Base-by-base conservation (phyloP, 2,329 filamentous ascomycete genomes). In the Microsporum ferrugineum region DNA sequence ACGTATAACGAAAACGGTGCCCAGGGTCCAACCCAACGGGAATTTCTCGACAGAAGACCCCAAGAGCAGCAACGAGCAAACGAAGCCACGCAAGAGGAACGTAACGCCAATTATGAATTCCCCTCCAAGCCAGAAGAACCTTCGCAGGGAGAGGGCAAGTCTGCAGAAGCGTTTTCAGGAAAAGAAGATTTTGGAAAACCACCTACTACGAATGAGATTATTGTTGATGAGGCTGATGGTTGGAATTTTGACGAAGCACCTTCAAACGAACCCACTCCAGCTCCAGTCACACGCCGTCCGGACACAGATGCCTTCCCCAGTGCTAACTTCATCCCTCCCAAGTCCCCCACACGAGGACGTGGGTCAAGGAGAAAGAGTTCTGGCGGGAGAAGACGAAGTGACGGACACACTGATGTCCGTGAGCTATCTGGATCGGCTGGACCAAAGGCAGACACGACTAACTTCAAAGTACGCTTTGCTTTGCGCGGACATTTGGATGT, bases 161-260 rank as follows among this genome's bases (percentile, higher is more conserved):
- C 27, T 14, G 45, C 57, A 65, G 83, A 88, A 68, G 75, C 75
- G 29, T 82, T 82, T 66, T 82, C 83, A 23, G 33, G 59, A n/a
- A 47, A 59, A 10, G 12, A 59, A 12, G 60, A 60, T 43, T 56
- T 55, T 33, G 49, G 57, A 38, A 29, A 60, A 10, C 53, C 49
- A 23, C 10, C 36, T 7, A n/a, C 45, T 2, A 33, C 59, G 7
- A 58, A 62, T 34, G 57, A 62, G 17, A 62, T 63, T 17, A 23
- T 61, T 53, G 69, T 73, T 5, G 76, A 79, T 2, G 85, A 88
- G 62, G 71, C 81, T 0, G 91, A 96, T 69, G 89, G 83, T 6
- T 99, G 94, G 94, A 91, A 95, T 69, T 99, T 99, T 67, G 89
- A 92, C 60, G 91, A 96, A n/a, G 68, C 77, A 59, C 76, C 82